Conservation (phyloP, 2,329 filamentous ascomycete species). For the Chalaropsis ovoidea region DNA sequence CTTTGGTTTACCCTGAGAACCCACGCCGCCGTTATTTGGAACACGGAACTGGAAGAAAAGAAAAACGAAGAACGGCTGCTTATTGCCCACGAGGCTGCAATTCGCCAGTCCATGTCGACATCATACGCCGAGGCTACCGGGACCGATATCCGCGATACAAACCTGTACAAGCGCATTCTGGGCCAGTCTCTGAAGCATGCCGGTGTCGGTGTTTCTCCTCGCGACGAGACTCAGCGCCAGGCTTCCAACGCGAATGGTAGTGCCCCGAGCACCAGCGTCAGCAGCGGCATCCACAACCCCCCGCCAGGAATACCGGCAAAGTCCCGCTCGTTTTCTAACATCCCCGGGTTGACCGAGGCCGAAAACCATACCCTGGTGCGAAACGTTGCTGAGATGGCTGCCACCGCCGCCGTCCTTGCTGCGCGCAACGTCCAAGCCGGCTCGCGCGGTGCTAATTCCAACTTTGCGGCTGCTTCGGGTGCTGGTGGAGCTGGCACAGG, state of each 20-base stretch:
- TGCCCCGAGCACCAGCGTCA: constrained; percentile 26
- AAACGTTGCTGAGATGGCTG: constrained; percentile 87
- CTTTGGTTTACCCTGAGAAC: constrained; percentile 92
- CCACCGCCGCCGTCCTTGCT: constrained; percentile 78
- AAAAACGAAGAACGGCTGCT: constrained; percentile 45
- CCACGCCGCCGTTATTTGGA: constrained; percentile 96
- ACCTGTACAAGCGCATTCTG: constrained; percentile 85
- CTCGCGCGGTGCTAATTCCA: not conserved
- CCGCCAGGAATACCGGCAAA: constrained; percentile 39
- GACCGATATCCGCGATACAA: constrained; percentile 71
- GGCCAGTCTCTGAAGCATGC: constrained; percentile 81
- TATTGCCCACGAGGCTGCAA: constrained; percentile 13
- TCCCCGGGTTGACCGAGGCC: constrained; percentile 65
- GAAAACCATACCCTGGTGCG: constrained; percentile 73
- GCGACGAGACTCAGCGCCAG: constrained; percentile 38
- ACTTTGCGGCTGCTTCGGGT: not conserved
- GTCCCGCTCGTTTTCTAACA: constrained; percentile 39
- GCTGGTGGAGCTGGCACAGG: not conserved
- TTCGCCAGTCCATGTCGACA: constrained; percentile 12
- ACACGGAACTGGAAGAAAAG: constrained; percentile 70
- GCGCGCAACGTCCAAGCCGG: constrained; percentile 55
- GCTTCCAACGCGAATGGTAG: constrained; percentile 36
- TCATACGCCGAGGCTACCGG: constrained; percentile 41
- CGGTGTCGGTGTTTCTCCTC: constrained; percentile 44
- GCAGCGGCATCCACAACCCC: constrained; percentile 31